A percentile compares a stretch with the other conserved stretches of the same genome.
These are phyloP conservation scores for Neofusicoccum umdonicola DNA, from an alignment of 2,329 filamentous ascomycete species.

Conservation along the genomic window DNA sequence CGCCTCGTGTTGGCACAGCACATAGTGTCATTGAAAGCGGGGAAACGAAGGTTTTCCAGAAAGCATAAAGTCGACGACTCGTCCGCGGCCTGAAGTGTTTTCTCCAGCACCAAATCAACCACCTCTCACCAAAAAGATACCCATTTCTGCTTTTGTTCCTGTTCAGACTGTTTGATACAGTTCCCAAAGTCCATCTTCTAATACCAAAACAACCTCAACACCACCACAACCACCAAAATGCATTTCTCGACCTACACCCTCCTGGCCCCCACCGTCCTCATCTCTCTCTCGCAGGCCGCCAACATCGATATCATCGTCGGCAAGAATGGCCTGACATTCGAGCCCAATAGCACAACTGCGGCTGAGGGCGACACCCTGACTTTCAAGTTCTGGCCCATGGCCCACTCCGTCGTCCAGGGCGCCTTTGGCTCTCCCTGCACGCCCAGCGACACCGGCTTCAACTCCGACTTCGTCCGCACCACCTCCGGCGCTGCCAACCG, in stretches of 20 bases:
- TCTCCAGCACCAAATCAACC: constrained; percentile 10
- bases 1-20: neutral
- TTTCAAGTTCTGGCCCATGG: constrained; percentile 40
- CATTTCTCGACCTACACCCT: constrained; percentile 8
- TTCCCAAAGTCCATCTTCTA: neutral
- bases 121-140: neutral
- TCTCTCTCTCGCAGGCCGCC: constrained; percentile 32
- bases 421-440: constrained; percentile 35
- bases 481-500: constrained; percentile 26
- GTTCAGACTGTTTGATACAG: constrained; percentile 13
- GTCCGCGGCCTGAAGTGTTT: neutral
- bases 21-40: neutral
- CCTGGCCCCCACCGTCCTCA: constrained; percentile 22
- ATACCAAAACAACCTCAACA: neutral
- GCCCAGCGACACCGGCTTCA: constrained; percentile 35
- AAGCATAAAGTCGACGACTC: neutral
- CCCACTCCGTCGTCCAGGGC: constrained; percentile 39
- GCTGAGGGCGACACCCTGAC: constrained; percentile 37
- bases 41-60: neutral
- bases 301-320: constrained; percentile 35
- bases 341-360: constrained; percentile 34
- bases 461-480: constrained; percentile 35
- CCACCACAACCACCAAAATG: constrained; percentile 2
- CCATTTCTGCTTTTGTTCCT: constrained; percentile 2
- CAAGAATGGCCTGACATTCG: constrained; percentile 31